These are phyloP conservation scores for Bullera alba DNA, from an alignment of 768 basidiomycete species.

Conservation along the genomic window DNA sequence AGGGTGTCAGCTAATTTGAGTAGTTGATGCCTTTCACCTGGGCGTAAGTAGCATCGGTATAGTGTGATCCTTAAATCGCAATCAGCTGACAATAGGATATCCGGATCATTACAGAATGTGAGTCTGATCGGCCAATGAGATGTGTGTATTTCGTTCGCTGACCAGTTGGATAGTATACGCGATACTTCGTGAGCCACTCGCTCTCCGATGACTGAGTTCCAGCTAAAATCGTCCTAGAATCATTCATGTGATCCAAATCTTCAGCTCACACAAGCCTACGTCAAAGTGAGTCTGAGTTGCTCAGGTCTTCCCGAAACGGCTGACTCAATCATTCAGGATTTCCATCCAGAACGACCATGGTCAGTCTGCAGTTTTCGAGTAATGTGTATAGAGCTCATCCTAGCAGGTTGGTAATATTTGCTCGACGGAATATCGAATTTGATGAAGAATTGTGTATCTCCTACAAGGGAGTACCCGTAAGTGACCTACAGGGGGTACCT, in stretches of 20 bases:
- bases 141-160: not conserved
- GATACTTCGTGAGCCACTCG: conserved; percentile 62
- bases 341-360: conserved; percentile 41
- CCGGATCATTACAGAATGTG: conserved; percentile 17
- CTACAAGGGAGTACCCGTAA: conserved; percentile 39
- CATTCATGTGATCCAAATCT: conserved; percentile 89
- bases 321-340: conserved; percentile 30
- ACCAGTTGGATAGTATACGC: conserved; percentile 63
- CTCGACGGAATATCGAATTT: conserved; percentile 23
- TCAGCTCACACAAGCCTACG: conserved; percentile 62
- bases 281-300: conserved; percentile 52
- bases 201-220: not conserved
- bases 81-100: no score
- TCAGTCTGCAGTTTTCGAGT: conserved; percentile 1
- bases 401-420: conserved; percentile 37
- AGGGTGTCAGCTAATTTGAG: conserved; percentile 18
- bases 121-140: not conserved
- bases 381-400: not conserved
- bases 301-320: not conserved
- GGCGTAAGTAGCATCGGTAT: conserved; percentile 48
- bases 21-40: conserved; percentile 75
- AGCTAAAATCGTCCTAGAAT: conserved; percentile 53
- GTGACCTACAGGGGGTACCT: no score
- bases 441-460: conserved; percentile 43
- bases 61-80: no score